Evolutionary conservation across 139 green algal species (phyloP).

Genomic region (Chlorella sorokiniana): DNA sequence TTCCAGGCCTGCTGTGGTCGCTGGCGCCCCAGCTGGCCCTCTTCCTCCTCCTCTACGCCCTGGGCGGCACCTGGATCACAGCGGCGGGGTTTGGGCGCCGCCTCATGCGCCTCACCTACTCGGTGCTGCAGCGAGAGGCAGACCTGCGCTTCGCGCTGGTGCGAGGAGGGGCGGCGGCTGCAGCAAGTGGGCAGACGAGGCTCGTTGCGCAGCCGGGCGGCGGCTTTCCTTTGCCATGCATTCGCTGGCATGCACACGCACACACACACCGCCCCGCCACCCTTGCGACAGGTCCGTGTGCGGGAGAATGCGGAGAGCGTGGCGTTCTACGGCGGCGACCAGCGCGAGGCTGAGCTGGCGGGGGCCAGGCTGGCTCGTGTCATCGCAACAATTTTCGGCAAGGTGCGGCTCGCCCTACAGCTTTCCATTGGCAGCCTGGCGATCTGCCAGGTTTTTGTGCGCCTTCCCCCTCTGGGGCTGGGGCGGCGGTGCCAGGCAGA

Average conservation of each 20-base stretch:
- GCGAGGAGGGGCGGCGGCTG: conserved; percentile 36
- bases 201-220: too few relatives aligned
- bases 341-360: conserved; percentile 49
- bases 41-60: conserved; percentile 85
- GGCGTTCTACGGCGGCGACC: conserved; percentile 88
- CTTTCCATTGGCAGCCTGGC: too few relatives aligned
- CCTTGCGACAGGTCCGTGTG: conserved; percentile 28
- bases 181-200: background rate
- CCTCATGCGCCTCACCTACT: conserved; percentile 75
- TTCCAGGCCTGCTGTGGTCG: conserved; percentile 75
- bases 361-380: conserved; percentile 27
- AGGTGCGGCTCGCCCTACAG: too few relatives aligned
- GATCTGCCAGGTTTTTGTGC: too few relatives aligned
- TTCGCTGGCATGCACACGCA: background rate
- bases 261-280: background rate
- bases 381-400: conserved; percentile 33
- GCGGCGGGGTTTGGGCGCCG: conserved; percentile 78
- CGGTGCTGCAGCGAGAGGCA: conserved; percentile 72
- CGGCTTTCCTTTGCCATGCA: background rate
- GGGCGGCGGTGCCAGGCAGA: too few relatives aligned
- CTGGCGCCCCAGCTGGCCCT: conserved; percentile 75
- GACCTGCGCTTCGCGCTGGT: conserved; percentile 91
- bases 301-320: conserved; percentile 89
- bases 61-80: conserved; percentile 80
- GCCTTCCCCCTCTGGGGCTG: too few relatives aligned